A percentile compares a stretch with the other conserved stretches of the same genome.
phyloP scores from a whole-genome alignment of 2,329 filamentous ascomycete genomes.

The Stemphylium lycopersici region DNA sequence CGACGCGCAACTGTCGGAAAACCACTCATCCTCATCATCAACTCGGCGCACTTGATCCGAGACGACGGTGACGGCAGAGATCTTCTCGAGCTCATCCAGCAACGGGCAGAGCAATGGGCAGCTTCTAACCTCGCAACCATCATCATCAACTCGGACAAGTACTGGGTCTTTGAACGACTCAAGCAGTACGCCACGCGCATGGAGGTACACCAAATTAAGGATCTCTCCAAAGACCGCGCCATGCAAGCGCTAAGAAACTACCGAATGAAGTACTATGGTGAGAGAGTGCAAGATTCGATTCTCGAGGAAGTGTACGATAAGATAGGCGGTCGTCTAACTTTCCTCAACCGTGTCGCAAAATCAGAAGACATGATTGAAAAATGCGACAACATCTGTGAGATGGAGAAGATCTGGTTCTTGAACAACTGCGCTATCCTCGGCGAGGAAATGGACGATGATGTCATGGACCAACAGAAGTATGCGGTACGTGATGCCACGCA shows the following conservation, averaged over 20 bases:
- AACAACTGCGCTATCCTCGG: slow-evolving; percentile 80
- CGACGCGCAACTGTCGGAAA: slow-evolving; percentile 66
- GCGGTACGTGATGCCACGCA: slow-evolving; percentile 64
- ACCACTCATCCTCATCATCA: slow-evolving; percentile 91
- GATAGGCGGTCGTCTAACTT: slow-evolving; percentile 87
- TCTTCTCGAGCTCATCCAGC: slow-evolving; percentile 90
- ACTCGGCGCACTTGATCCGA: slow-evolving; percentile 87
- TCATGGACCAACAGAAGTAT: slow-evolving; percentile 98
- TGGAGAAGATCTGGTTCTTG: slow-evolving; percentile 78
- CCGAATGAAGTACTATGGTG: slow-evolving; percentile 75
- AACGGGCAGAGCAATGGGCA: slow-evolving; percentile 95
- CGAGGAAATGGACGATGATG: slow-evolving; percentile 87
- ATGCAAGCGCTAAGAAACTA: slow-evolving; percentile 79
- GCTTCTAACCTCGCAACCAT: slow-evolving; percentile 87
- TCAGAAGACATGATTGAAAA: slow-evolving; percentile 77
- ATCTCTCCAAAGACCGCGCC: slow-evolving; percentile 80
- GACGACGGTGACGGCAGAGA: slow-evolving; percentile 94
- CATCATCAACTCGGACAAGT: slow-evolving; percentile 96
- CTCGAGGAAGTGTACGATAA: slow-evolving; percentile 82
- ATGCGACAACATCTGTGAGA: slow-evolving; percentile 73
- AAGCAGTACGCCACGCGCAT: slow-evolving; percentile 93
- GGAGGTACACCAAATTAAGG: slow-evolving; percentile 86
- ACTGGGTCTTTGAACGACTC: slow-evolving; percentile 95
- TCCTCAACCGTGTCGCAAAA: slow-evolving; percentile 89
- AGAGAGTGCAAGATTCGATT: slow-evolving; percentile 60